Percentiles rank a stretch among this genome's conserved stretches.
Conservation (phyloP, 768 basidiomycete genomes). For the Amanita pallidorosea region DNA sequence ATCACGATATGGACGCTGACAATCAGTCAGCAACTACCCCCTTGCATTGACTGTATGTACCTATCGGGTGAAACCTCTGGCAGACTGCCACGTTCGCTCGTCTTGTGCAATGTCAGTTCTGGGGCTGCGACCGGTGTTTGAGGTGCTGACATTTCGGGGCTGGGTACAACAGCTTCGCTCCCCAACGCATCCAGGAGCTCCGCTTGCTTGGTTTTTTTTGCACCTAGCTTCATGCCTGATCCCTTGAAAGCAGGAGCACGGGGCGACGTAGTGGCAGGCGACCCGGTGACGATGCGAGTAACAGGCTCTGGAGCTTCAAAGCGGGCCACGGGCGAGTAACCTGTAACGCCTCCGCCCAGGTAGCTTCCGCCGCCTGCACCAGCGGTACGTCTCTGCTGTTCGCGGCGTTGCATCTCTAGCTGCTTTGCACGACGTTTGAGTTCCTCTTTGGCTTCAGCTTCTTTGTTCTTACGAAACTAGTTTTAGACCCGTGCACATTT, state of each 20-base stretch:
- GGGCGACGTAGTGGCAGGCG: slow-evolving; percentile 32
- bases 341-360: slow-evolving; percentile 55
- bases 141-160: slow-evolving; percentile 32
- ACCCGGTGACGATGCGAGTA: slow-evolving; percentile 25
- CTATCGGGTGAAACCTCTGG: slow-evolving; percentile 71
- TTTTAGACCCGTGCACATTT: not conserved
- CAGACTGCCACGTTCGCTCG: slow-evolving; percentile 43
- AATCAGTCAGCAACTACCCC: not conserved
- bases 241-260: slow-evolving; percentile 83
- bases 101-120: slow-evolving; percentile 34
- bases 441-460: slow-evolving; percentile 98
- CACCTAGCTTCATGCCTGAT: slow-evolving; percentile 92
- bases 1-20: slow-evolving; percentile 76
- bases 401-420: slow-evolving; percentile 93
- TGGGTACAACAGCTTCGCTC: slow-evolving; percentile 35
- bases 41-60: slow-evolving; percentile 27
- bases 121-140: slow-evolving; percentile 32
- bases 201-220: slow-evolving; percentile 83
- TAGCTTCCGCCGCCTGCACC: slow-evolving; percentile 39
- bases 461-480: slow-evolving; percentile 69
- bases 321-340: slow-evolving; percentile 51
- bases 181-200: slow-evolving; percentile 85
- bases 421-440: slow-evolving; percentile 97
- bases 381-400: slow-evolving; percentile 76
- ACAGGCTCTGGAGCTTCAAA: slow-evolving; percentile 52